Base-by-base conservation (phyloP, 2,329 filamentous ascomycete genomes). In the Juglanconis juglandina region DNA sequence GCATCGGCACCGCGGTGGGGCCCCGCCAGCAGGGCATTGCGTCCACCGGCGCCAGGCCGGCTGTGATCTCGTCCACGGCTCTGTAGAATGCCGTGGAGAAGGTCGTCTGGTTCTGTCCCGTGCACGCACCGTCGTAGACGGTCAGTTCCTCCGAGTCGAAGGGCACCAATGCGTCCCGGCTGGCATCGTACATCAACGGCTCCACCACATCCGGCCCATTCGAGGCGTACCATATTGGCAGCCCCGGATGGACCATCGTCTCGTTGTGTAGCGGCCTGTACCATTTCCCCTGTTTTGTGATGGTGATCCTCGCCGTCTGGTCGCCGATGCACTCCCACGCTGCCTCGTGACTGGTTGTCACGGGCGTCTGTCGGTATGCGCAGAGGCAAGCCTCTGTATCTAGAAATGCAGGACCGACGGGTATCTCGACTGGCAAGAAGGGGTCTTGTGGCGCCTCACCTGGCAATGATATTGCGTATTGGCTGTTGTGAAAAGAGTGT, bases 321-420 rank as follows among this genome's bases (percentile, higher is more conserved):
- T 79, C 76, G 11, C 77, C 76, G 35, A 78, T 74, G 62, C 77
- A 79, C 61, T 77, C 75, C 77, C 77, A 79, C n/a, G 69, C 68
- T 10, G 68, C 58, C 32, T 44, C 66, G 33, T 65, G 53, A 5
- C 57, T 67, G 10, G 62, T 57, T 30, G 64, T 56, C 13, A 60
- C 55, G 2, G 69, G 66, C 3, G 68, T 56, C 17, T 64, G 48
- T 30, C 69, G 69, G 11, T 77, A 65, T 13, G 73, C 71, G 48
- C 76, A 78, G 32, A 77, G 68, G 55, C 76, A 78, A 10, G 74
- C 76, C 14, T 68, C 66, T 3, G 70, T 73, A 59, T 78, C 76
- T 48, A 78, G 72, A 53, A 78, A 78, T 35, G 66, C 68, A 30
- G 76, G 76, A 2, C 74, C 74, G n/a, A 61, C 42, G 1, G 67